A percentile compares a stretch with the other conserved stretches of the same genome.
phyloP scores from a whole-genome alignment of 2,329 filamentous ascomycete species.

The Aspergillus aculeatus region DNA sequence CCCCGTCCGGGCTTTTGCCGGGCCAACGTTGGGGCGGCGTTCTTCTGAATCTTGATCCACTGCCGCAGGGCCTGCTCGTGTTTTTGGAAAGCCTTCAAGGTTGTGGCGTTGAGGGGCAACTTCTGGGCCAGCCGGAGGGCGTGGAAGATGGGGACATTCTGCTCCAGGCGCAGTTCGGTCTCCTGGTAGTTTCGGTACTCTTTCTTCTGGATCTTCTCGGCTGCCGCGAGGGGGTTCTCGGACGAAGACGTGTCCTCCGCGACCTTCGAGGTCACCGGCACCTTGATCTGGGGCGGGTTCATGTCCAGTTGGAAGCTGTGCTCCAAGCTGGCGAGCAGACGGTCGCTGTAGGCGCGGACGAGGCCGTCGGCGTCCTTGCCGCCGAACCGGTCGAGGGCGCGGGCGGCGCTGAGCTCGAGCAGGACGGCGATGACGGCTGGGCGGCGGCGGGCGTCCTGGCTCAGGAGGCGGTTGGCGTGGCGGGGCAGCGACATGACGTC shows the following conservation, averaged over 20 bases:
- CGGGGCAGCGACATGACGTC: conserved; percentile 38
- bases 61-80: conserved; percentile 49
- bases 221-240: too few species aligned
- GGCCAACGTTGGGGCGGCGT: not conserved
- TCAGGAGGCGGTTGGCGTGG: conserved; percentile 25
- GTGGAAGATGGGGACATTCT: conserved; percentile 39
- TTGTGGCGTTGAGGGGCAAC: conserved; percentile 27
- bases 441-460: conserved; percentile 38
- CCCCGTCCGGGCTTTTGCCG: too few species aligned
- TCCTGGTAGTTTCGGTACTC: conserved; percentile 15
- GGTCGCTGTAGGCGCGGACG: conserved; percentile 41
- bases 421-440: conserved; percentile 45
- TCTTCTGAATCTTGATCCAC: conserved; percentile 41
- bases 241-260: too few species aligned
- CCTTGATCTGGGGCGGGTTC: not conserved
- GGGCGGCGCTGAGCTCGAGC: conserved; percentile 47
- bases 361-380: conserved; percentile 42
- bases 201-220: not conserved
- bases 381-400: conserved; percentile 36
- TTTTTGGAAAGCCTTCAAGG: conserved; percentile 26
- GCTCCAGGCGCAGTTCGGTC: conserved; percentile 28
- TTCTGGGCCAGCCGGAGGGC: conserved; percentile 42
- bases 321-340: conserved; percentile 35
- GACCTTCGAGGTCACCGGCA: too few species aligned
- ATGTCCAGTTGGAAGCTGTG: conserved; percentile 22